A percentile compares a stretch with the other conserved stretches of the same genome.
These are phyloP conservation scores for Linderniella brevidens DNA, from an alignment of 257 asterid species.

Conservation along the genomic window DNA sequence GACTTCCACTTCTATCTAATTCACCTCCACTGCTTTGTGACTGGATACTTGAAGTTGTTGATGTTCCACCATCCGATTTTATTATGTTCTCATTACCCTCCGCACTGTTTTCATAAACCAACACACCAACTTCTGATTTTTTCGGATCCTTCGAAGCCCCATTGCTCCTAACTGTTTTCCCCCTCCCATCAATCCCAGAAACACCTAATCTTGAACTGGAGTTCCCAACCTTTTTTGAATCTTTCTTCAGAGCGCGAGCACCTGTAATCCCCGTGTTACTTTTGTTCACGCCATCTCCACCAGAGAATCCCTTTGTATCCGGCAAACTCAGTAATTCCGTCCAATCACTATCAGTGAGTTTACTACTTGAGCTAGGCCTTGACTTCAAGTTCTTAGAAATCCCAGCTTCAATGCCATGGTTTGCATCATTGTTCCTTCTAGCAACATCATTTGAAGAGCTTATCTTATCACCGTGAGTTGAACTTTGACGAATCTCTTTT, in stretches of 20 bases:
- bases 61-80: conserved; percentile 22
- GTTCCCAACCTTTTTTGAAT: conserved; percentile 27
- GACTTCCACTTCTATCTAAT: conserved; percentile 15
- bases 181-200: conserved; percentile 20
- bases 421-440: conserved; percentile 23
- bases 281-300: conserved; percentile 13
- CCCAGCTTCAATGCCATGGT: conserved; percentile 23
- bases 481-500: conserved; percentile 13
- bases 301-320: conserved; percentile 23
- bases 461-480: conserved; percentile 10
- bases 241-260: conserved; percentile 24
- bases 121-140: conserved; percentile 30
- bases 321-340: conserved; percentile 77
- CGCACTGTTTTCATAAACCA: conserved; percentile 19
- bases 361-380: conserved; percentile 21
- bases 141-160: conserved; percentile 27
- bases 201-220: conserved; percentile 25
- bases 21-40: conserved; percentile 30
- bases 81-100: conserved; percentile 29
- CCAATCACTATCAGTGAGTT: conserved; percentile 79
- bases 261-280: conserved; percentile 27
- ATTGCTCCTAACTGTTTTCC: conserved; percentile 24
- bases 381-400: conserved; percentile 19
- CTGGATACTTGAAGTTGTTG: conserved; percentile 27
- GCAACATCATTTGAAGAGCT: conserved; percentile 17